phyloP scores from a whole-genome alignment of 169 alveolate genomes.

The Plasmodium inui region DNA sequence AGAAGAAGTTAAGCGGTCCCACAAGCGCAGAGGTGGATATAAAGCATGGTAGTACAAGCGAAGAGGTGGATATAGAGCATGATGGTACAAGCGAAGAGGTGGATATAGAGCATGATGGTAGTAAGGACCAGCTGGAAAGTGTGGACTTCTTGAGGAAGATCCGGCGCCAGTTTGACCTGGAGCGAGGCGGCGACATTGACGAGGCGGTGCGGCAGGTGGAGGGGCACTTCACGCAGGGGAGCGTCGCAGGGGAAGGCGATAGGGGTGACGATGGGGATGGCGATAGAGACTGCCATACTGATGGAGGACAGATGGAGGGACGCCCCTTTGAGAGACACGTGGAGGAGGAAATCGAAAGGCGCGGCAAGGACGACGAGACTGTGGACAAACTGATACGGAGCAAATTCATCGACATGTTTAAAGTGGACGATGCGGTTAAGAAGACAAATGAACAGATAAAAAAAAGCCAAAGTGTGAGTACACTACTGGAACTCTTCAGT shows the following conservation, averaged over 20 bases:
- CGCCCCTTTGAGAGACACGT: neutral
- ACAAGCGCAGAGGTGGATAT: neutral
- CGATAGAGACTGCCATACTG: neutral
- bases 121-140: slow-evolving; percentile 29
- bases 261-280: neutral
- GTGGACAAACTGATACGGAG: neutral
- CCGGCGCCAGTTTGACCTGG: slow-evolving; percentile 5
- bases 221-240: neutral
- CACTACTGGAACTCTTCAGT: slow-evolving; percentile 24
- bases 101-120: neutral
- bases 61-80: neutral
- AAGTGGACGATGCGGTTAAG: slow-evolving; percentile 28
- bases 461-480: slow-evolving; percentile 24
- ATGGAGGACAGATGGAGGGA: neutral
- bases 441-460: slow-evolving; percentile 30
- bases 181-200: slow-evolving; percentile 21
- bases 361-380: neutral
- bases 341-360: slow-evolving; percentile 3
- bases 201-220: slow-evolving; percentile 20
- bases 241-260: neutral
- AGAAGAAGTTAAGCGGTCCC: neutral
- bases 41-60: neutral
- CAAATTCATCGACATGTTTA: slow-evolving; percentile 24
- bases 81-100: neutral
- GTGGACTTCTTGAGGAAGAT: slow-evolving; percentile 18